Conservation (phyloP, 1,284 basidiomycete genomes). For the Tilletia setariae region DNA sequence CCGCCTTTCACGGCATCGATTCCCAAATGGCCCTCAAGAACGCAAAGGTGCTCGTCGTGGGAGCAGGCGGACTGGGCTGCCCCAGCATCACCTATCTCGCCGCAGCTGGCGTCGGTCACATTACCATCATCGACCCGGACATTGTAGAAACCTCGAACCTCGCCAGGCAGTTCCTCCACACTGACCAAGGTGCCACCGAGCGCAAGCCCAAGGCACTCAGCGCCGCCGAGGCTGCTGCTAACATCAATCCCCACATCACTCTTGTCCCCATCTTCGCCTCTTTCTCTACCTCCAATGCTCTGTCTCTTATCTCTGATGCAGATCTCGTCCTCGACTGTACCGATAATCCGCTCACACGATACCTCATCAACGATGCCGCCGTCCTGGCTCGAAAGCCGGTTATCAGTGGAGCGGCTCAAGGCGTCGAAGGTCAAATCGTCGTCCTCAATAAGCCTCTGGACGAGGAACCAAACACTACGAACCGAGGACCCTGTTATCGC, state of each 20-base stretch:
- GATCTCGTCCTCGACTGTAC: constrained; percentile 90
- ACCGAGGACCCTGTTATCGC: constrained; percentile 82
- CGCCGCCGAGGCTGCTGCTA: neutral
- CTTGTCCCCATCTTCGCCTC: constrained; percentile 27
- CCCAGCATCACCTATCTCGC: constrained; percentile 90
- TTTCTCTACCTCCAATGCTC: constrained; percentile 37
- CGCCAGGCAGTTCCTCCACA: constrained; percentile 87
- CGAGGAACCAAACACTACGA: constrained; percentile 18
- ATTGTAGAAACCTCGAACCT: constrained; percentile 86
- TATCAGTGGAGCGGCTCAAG: constrained; percentile 88
- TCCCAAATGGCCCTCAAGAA: constrained; percentile 71
- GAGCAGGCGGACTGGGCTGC: constrained; percentile 93
- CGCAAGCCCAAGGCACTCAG: neutral
- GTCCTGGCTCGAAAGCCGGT: constrained; percentile 72
- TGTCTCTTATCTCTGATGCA: constrained; percentile 29
- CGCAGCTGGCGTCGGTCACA: constrained; percentile 81
- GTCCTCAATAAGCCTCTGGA: constrained; percentile 40
- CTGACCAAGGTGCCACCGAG: constrained; percentile 69
- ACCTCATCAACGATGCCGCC: constrained; percentile 88
- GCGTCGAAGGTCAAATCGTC: constrained; percentile 79
- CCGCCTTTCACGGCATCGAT: constrained; percentile 66
- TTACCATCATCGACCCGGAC: constrained; percentile 90
- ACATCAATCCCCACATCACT: constrained; percentile 44
- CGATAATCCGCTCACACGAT: constrained; percentile 86
- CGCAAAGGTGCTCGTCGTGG: constrained; percentile 79